Evolutionary conservation across 768 basidiomycete genomes (phyloP).

Genomic region (Phlegmacium glaucopus): DNA sequence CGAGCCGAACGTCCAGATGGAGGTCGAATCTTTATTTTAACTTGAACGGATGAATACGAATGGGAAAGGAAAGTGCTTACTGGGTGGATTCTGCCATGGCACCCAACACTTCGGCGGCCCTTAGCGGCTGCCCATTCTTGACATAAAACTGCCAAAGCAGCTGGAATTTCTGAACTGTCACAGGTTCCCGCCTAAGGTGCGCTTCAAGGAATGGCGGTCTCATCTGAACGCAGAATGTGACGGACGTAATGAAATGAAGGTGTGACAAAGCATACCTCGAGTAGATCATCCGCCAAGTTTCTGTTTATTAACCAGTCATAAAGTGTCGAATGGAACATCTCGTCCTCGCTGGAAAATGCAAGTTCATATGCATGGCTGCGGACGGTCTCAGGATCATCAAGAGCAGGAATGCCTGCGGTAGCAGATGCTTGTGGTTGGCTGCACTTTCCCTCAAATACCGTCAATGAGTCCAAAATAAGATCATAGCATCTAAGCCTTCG

Average conservation of each 20-base stretch:
- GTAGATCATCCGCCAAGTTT: conserved; percentile 79
- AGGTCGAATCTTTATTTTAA: conserved; percentile 52
- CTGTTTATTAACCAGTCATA: conserved; percentile 92
- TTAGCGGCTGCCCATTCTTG: conserved; percentile 80
- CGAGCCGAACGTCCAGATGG: conserved; percentile 70
- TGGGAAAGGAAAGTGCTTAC: conserved; percentile 41
- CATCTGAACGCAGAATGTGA: conserved; percentile 46
- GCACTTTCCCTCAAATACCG: conserved; percentile 71
- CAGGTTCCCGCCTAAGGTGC: conserved; percentile 79
- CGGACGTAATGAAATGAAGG: background rate
- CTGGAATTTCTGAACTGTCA: conserved; percentile 78
- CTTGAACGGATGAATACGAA: conserved; percentile 3
- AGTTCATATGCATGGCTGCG: conserved; percentile 83
- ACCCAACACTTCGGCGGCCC: conserved; percentile 84
- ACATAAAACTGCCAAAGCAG: conserved; percentile 98
- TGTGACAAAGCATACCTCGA: conserved; percentile 62
- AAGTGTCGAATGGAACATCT: conserved; percentile 89
- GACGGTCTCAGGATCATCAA: conserved; percentile 65
- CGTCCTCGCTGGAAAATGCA: conserved; percentile 81
- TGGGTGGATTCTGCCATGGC: conserved; percentile 80
- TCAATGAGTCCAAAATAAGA: conserved; percentile 77
- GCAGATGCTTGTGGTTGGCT: conserved; percentile 20
- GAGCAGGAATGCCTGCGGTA: conserved; percentile 22
- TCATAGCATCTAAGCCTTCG: conserved; percentile 74
- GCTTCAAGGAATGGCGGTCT: conserved; percentile 86